A percentile compares a stretch with the other conserved stretches of the same genome.
Conservation (phyloP, 805 yeast genomes). For the Vanderwaltozyma polyspora region DNA sequence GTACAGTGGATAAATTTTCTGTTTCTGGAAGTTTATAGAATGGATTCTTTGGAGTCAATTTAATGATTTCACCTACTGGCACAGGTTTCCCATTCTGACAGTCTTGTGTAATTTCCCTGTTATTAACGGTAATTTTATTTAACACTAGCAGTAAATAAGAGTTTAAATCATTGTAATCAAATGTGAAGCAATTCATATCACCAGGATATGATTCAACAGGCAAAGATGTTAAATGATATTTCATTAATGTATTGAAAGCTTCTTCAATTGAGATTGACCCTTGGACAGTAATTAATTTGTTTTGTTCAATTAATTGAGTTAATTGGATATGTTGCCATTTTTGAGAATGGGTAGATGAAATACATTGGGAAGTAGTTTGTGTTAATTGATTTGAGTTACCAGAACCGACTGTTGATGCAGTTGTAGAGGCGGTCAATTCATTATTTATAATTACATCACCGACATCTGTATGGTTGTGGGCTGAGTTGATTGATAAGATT, state of each 20-base stretch:
- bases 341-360: slow-evolving; percentile 18
- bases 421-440: not conserved
- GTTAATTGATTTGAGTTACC: not conserved
- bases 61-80: slow-evolving; percentile 80
- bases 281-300: slow-evolving; percentile 60
- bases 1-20: slow-evolving; percentile 60
- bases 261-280: slow-evolving; percentile 66
- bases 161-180: slow-evolving; percentile 86
- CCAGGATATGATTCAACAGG: slow-evolving; percentile 56
- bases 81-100: slow-evolving; percentile 86
- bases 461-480: slow-evolving; percentile 1
- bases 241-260: slow-evolving; percentile 70
- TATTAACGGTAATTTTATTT: slow-evolving; percentile 46
- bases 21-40: slow-evolving; percentile 64
- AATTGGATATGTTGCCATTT: slow-evolving; percentile 68
- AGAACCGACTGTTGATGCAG: not conserved
- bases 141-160: slow-evolving; percentile 75
- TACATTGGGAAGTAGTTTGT: slow-evolving; percentile 1
- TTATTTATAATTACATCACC: slow-evolving; percentile 1
- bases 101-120: slow-evolving; percentile 30
- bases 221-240: slow-evolving; percentile 69
- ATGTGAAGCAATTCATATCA: slow-evolving; percentile 65
- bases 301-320: slow-evolving; percentile 64
- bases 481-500: slow-evolving; percentile 1
- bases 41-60: slow-evolving; percentile 79